phyloP scores from a whole-genome alignment of 2,329 filamentous ascomycete species.

The Fusarium sp. region DNA sequence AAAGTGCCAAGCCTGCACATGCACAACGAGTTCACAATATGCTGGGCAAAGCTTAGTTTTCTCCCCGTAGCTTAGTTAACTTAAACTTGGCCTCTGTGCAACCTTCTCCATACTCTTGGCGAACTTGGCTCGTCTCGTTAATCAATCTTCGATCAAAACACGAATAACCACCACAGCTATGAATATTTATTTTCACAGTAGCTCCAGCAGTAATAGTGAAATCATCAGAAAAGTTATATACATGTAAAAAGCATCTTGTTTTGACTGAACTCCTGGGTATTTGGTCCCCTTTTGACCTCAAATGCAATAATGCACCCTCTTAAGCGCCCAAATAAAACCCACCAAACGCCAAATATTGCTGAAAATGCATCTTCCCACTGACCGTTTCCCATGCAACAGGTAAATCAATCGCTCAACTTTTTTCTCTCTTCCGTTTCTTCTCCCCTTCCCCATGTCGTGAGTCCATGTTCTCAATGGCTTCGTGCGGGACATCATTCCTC shows the following conservation, averaged over 20 bases:
- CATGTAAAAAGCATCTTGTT: not conserved
- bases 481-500: slow-evolving; percentile 13
- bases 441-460: not conserved
- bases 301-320: slow-evolving; percentile 27
- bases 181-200: not conserved
- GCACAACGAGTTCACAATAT: slow-evolving; percentile 14
- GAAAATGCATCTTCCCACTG: slow-evolving; percentile 20
- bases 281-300: slow-evolving; percentile 34
- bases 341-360: slow-evolving; percentile 26
- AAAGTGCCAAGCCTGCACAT: slow-evolving; percentile 37
- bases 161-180: not conserved
- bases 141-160: not conserved
- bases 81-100: slow-evolving; percentile 28
- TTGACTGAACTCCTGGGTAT: slow-evolving; percentile 41
- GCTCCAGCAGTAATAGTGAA: not conserved
- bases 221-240: not conserved
- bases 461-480: not conserved
- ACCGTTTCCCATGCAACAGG: slow-evolving; percentile 19
- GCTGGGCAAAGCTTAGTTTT: slow-evolving; percentile 48
- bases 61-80: not conserved
- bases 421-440: slow-evolving; percentile 5
- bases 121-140: slow-evolving; percentile 2
- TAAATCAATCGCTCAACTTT: slow-evolving; percentile 32
- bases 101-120: slow-evolving; percentile 36
- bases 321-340: slow-evolving; percentile 22